Base-by-base conservation (phyloP, 352 stramenopile species). In the Pythium myriotylum region DNA sequence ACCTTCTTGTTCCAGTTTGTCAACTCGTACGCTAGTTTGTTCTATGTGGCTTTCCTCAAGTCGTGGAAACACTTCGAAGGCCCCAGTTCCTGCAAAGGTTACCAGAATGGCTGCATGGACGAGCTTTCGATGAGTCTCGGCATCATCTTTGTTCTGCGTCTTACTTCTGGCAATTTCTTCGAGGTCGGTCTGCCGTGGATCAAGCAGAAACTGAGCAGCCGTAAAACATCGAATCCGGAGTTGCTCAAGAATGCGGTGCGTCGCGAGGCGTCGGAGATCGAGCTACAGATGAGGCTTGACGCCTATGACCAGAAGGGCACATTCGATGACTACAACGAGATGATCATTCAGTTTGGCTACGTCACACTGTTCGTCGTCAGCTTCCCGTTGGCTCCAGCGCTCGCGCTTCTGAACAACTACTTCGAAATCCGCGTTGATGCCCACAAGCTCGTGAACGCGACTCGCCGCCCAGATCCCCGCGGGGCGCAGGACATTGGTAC, bases 361-460 rank as follows among this genome's bases (percentile, higher is more conserved):
- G 84, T 98, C 29, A 98, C 91, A 49, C 70, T 98, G 22, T 98
- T 98, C 67, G 92, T 96, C 2, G 85, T 92, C 22, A 81, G 88
- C 6, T 98, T 97, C 68, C 94, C 94, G 3, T 68, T 98, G 19
- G 94, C 93, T 39, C 87, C 92, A 26, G 71, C 94, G 7, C 74
- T 97, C 43, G 89, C 91, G 32, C 72, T 96, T 33, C 62, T 97
- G 45, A 96, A 97, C 65, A 97, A 98, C 68, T 88, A 88, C 50
- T 88, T 98, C 72, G 92, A 98, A 72, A 95, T 97, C 48, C 86
- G 92, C 46, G 86, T 95, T 20, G 88, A 97, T 54, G 91, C 86
- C 0, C 78, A 86, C 70, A 96, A 97, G 66, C 65, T 97, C 5
- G 68, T 91, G 51, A 75, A 88, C 39, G 79, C 82, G 19, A 86